Conservation (phyloP, 768 basidiomycete species). For the Mycena albidolilacea region DNA sequence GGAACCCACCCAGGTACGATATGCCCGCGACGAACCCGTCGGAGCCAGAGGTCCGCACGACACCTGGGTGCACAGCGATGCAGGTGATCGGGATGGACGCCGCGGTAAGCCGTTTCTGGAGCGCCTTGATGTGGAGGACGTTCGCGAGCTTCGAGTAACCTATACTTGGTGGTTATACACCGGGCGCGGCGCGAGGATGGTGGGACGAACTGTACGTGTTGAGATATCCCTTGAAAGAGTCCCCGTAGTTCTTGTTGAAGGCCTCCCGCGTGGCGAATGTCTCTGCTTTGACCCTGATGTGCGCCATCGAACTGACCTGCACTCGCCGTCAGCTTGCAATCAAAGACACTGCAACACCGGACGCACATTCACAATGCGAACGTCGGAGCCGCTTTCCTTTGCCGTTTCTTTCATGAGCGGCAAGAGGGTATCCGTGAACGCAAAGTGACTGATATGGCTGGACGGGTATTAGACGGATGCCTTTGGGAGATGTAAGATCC, state of each 20-base stretch:
- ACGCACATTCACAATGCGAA: slow-evolving; percentile 68
- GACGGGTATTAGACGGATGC: not conserved
- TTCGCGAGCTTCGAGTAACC: slow-evolving; percentile 42
- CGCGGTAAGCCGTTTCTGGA: slow-evolving; percentile 55
- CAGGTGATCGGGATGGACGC: slow-evolving; percentile 46
- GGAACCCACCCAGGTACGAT: slow-evolving; percentile 38
- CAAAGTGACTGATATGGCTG: slow-evolving; percentile 64
- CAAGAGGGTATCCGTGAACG: slow-evolving; percentile 63
- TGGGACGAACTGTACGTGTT: slow-evolving; percentile 37
- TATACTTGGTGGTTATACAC: not conserved
- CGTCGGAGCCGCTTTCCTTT: slow-evolving; percentile 59
- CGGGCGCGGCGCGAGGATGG: not conserved
- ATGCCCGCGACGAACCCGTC: slow-evolving; percentile 12
- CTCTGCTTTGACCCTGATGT: slow-evolving; percentile 20
- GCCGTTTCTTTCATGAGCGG: slow-evolving; percentile 64
- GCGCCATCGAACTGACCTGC: slow-evolving; percentile 37
- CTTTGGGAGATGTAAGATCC: not conserved
- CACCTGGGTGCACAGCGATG: slow-evolving; percentile 48
- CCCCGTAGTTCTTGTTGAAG: slow-evolving; percentile 36
- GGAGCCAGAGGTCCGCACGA: slow-evolving; percentile 43
- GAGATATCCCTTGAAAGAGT: not conserved
- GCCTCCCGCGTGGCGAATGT: slow-evolving; percentile 38
- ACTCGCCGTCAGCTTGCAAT: not conserved
- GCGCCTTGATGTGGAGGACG: slow-evolving; percentile 53
- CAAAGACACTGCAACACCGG: too few relatives aligned